These are phyloP conservation scores for Talaromyces verruculosus DNA, from an alignment of 2,329 filamentous ascomycete genomes.

Conservation along the genomic window DNA sequence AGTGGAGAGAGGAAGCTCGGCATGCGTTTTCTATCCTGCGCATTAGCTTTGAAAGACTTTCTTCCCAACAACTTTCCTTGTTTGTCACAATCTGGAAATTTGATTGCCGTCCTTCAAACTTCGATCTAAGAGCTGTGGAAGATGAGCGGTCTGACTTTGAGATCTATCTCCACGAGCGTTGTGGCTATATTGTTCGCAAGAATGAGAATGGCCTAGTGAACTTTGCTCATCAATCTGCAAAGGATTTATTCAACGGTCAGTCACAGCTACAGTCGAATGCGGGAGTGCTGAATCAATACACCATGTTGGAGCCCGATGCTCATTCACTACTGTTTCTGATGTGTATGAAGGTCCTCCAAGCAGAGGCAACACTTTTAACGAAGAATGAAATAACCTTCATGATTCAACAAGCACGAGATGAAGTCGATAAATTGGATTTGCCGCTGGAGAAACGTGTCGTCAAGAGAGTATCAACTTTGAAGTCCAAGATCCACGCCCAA, in stretches of 20 bases:
- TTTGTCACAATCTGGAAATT: neutral
- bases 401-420: neutral
- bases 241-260: neutral
- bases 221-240: neutral
- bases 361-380: neutral
- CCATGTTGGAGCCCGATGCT: neutral
- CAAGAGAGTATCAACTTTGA: neutral
- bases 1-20: neutral
- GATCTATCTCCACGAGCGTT: neutral
- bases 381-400: neutral
- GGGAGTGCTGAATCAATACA: neutral
- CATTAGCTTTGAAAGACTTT: neutral
- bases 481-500: neutral
- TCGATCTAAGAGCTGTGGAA: neutral
- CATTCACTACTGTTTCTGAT: neutral
- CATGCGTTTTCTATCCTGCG: neutral
- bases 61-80: neutral
- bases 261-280: neutral
- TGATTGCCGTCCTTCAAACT: neutral
- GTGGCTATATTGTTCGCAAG: neutral
- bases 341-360: neutral
- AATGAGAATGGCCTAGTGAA: neutral
- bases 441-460: neutral
- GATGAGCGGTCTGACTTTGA: neutral
- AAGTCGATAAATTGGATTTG: neutral